Evolutionary conservation across 2,329 filamentous ascomycete genomes (phyloP), one percentile per base, ranked within the genome.

Genomic region (Onygenales sp.): DNA sequence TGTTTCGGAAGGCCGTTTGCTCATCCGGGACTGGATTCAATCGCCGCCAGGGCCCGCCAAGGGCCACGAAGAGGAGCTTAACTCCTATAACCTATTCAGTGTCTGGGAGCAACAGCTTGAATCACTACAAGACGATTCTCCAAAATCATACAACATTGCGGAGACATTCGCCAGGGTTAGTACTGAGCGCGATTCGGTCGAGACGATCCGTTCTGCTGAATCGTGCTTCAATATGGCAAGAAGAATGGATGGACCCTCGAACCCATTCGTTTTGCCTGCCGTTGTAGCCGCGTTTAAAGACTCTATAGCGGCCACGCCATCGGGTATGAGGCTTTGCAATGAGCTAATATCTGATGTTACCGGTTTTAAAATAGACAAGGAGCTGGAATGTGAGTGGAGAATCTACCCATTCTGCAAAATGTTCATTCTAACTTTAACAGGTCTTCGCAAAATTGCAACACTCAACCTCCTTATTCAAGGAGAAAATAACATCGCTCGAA

Each of bases 281-380:
- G 72, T 73, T 56, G 59, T 84, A 34, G 68, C 71, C 42, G 73
- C 75, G 2, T 72, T 77, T 55, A 73, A 73, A 43, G 72, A 76
- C 27, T 71, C 74, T 2, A 67, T 83, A 4, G 64, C 75, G 1
- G 68, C 70, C 4, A 75, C 72, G 14, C 72, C 74, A 40, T 64
- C 72, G 6, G 74, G 78, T 37, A 73, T 72, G 53, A 71, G 76
- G 54, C 67, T 81, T 51, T 82, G 78, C 62, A 85, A 83, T 60
- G 80, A 84, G 61, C 62, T 84, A 34, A 69, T 85, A 46, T 78
- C 81, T 11, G 78, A 81, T 57, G 68, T 80, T n/a, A 84, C 80
- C 2, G 77, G 74, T 3, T 59, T 77, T n/a, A 73, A 78, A 31
- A 61, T 71, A n/a, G 62, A 71, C 48, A 66, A 73, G 27, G 60